Conservation (phyloP, 2,329 filamentous ascomycete genomes). For the Colletotrichum somersetense region DNA sequence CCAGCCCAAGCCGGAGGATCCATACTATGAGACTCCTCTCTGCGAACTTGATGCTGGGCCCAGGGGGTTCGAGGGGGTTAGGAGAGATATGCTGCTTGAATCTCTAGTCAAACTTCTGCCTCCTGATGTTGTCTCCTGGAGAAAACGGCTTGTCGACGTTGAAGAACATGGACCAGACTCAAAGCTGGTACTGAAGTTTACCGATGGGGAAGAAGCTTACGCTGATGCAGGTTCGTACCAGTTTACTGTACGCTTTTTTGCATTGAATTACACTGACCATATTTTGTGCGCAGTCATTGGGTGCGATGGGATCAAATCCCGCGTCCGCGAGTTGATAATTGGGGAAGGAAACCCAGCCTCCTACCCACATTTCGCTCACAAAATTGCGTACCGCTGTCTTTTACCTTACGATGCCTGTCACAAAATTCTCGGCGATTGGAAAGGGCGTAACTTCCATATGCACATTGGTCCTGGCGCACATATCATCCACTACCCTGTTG, state of each 20-base stretch:
- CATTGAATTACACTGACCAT: not conserved
- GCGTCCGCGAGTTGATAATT: not conserved
- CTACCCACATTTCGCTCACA: conserved; percentile 23
- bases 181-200: not conserved
- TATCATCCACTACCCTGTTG: not conserved
- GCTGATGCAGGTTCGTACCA: not conserved
- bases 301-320: conserved; percentile 68
- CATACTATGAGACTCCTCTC: conserved; percentile 7
- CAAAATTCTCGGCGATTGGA: conserved; percentile 25
- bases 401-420: conserved; percentile 1
- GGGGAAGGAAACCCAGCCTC: not conserved
- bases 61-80: not conserved
- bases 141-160: not conserved
- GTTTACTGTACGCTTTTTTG: not conserved
- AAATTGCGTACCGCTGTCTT: conserved; percentile 46
- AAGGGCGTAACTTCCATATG: conserved; percentile 3
- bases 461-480: not conserved
- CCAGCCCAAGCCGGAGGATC: not conserved
- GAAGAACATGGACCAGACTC: not conserved
- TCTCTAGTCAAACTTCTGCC: conserved; percentile 33
- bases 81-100: conserved; percentile 1
- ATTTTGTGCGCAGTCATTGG: conserved; percentile 55
- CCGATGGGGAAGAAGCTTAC: not conserved
- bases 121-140: conserved; percentile 24
- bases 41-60: not conserved